Evolutionary conservation across 2,329 filamentous ascomycete genomes (phyloP).

Genomic region (Cladophialophora immunda): DNA sequence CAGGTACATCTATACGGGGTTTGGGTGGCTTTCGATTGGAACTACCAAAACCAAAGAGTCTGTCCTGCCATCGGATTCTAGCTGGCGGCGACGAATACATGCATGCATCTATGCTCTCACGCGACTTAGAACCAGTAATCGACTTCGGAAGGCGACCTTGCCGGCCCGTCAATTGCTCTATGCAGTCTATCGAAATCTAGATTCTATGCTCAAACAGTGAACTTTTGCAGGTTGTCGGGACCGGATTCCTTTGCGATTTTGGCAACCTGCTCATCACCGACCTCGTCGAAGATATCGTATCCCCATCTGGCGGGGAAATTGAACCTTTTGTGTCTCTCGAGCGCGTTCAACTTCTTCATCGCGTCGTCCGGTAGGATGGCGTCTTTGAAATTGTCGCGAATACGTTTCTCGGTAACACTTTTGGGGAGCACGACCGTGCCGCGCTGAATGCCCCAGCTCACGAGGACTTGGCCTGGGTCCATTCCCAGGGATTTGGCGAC

Average conservation of each 20-base stretch:
- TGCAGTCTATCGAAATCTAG: not conserved
- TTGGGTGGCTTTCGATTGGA: conserved; percentile 46
- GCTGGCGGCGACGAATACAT: not conserved
- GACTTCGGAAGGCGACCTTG: too few species aligned
- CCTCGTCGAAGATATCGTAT: conserved; percentile 49
- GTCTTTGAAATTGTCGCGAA: conserved; percentile 59
- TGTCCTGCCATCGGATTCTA: conserved; percentile 29
- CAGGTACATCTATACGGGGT: conserved; percentile 52
- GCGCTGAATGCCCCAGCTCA: conserved; percentile 64
- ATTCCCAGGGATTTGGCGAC: conserved; percentile 70
- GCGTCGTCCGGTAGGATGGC: conserved; percentile 47
- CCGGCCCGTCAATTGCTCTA: not conserved
- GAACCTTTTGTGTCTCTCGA: conserved; percentile 50
- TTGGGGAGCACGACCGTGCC: conserved; percentile 65
- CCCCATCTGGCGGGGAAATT: conserved; percentile 50
- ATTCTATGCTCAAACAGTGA: conserved; percentile 24
- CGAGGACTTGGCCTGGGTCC: conserved; percentile 64
- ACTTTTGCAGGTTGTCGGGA: conserved; percentile 34
- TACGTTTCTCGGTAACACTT: conserved; percentile 62
- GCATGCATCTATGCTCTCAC: not conserved
- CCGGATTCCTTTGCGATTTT: conserved; percentile 33
- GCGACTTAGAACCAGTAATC: not conserved
- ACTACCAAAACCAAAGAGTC: conserved; percentile 41
- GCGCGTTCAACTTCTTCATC: conserved; percentile 46
- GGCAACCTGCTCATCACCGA: conserved; percentile 47